Percentiles rank a stretch among this genome's conserved stretches.
Conservation (phyloP, 257 asterid species). For the Capsicum baccatum region DNA sequence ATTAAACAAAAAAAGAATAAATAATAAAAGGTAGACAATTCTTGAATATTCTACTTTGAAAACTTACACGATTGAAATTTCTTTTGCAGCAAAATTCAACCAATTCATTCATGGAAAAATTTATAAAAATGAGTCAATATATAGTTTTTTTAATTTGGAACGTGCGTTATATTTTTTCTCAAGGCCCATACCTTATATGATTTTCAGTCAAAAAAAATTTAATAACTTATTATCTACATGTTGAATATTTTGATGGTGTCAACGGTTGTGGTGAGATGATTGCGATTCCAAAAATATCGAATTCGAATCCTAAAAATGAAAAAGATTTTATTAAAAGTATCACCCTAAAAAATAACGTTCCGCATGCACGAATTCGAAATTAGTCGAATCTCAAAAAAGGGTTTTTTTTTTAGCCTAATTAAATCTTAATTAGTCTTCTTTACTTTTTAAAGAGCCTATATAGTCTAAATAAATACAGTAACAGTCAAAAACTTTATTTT, state of each 20-base stretch:
- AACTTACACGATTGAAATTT: not conserved
- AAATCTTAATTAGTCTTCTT: not conserved
- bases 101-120: not conserved
- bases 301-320: not conserved
- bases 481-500: not conserved
- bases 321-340: too few species aligned
- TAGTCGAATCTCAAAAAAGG: not conserved
- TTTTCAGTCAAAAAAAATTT: not conserved
- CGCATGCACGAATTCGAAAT: too few species aligned
- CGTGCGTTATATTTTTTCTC: not conserved
- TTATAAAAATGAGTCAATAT: not conserved
- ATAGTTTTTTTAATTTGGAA: not conserved
- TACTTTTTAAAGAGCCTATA: not conserved
- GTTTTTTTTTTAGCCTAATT: not conserved
- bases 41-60: slow-evolving; percentile 17
- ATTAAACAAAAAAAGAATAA: not conserved
- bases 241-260: not conserved
- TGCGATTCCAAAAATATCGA: not conserved
- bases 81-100: slow-evolving; percentile 11
- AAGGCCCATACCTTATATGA: not conserved
- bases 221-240: not conserved
- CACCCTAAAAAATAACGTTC: too few species aligned
- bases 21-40: not conserved
- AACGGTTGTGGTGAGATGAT: not conserved
- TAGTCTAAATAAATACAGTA: not conserved